These are phyloP conservation scores for Dichomitus squalens DNA, from an alignment of 1,284 basidiomycete species.

Conservation along the genomic window DNA sequence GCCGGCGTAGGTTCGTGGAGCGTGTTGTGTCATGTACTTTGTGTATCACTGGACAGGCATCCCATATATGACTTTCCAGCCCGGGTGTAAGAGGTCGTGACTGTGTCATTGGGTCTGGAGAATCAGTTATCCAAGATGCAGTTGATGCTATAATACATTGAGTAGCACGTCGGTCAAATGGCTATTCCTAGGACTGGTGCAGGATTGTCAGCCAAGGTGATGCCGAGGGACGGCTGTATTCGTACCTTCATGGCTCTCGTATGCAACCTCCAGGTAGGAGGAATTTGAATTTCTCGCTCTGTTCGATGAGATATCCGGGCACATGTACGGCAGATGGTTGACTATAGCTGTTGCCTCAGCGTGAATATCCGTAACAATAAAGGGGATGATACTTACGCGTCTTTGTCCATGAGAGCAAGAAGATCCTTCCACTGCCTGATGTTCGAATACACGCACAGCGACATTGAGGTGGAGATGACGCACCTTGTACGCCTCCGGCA, in stretches of 20 bases:
- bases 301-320: conserved; percentile 53
- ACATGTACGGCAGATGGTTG: conserved; percentile 50
- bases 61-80: too few relatives aligned
- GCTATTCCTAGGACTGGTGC: neutral
- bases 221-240: neutral
- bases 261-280: conserved; percentile 61
- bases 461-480: conserved; percentile 25
- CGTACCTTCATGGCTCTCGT: conserved; percentile 17
- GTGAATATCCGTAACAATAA: neutral
- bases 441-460: conserved; percentile 14
- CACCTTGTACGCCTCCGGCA: conserved; percentile 60
- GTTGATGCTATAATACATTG: conserved; percentile 9
- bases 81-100: neutral
- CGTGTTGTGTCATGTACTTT: neutral
- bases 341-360: conserved; percentile 22
- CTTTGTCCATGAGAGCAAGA: conserved; percentile 50
- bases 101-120: neutral
- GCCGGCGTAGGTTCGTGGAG: neutral
- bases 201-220: neutral
- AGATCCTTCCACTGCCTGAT: conserved; percentile 51
- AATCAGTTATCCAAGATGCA: conserved; percentile 12
- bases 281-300: conserved; percentile 53
- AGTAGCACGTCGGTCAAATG: neutral
- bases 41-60: neutral
- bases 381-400: conserved; percentile 42